Percentiles rank a stretch among this genome's conserved stretches.
phyloP scores from a whole-genome alignment of 1,284 basidiomycete species.

The Fistulinella staudtii region DNA sequence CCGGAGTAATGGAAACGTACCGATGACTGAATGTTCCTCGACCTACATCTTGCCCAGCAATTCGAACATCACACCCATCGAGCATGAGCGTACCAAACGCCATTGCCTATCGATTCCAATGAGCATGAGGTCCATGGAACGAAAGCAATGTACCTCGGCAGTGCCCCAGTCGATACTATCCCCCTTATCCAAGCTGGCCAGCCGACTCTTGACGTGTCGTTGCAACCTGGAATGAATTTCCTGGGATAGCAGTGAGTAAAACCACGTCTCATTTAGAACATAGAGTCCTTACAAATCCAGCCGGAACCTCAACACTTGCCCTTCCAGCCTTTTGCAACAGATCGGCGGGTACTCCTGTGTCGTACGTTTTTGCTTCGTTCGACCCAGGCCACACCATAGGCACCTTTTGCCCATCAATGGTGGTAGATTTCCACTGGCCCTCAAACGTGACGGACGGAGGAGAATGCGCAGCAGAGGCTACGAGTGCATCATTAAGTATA shows the following conservation, averaged over 20 bases:
- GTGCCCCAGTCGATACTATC: conserved; percentile 82
- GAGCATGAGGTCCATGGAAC: neutral
- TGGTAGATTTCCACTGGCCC: conserved; percentile 53
- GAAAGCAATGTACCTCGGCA: conserved; percentile 58
- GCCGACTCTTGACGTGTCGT: conserved; percentile 73
- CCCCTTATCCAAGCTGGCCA: conserved; percentile 69
- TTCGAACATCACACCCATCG: conserved; percentile 76
- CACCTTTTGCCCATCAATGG: conserved; percentile 12
- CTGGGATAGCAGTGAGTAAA: conserved; percentile 35
- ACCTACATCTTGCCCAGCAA: conserved; percentile 89
- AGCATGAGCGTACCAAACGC: conserved; percentile 82
- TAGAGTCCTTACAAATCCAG: conserved; percentile 61
- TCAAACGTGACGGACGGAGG: conserved; percentile 55
- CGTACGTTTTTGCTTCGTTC: conserved; percentile 51
- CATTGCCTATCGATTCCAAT: conserved; percentile 49
- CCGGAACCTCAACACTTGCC: conserved; percentile 69
- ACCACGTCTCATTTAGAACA: neutral
- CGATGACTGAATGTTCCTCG: conserved; percentile 88
- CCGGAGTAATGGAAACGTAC: conserved; percentile 29
- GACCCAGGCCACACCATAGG: conserved; percentile 71
- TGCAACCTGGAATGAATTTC: conserved; percentile 77
- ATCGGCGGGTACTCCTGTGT: conserved; percentile 62
- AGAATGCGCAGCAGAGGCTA: conserved; percentile 43
- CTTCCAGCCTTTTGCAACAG: conserved; percentile 56
- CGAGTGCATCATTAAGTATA: conserved; percentile 58